Conservation (phyloP, 2,329 filamentous ascomycete species). For the Conoideocrella luteorostrata region DNA sequence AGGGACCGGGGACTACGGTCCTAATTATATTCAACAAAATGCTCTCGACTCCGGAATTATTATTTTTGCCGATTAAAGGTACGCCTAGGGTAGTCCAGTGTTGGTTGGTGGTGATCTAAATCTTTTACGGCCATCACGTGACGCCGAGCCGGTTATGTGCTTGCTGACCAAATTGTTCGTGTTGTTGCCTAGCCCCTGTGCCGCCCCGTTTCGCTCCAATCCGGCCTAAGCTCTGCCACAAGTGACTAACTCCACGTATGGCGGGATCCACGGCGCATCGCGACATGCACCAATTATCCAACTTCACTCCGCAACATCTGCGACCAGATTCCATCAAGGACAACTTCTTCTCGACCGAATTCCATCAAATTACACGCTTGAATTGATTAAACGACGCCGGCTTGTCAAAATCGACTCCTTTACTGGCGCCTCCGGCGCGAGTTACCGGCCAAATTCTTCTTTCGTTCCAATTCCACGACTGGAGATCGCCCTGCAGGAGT, state of each 20-base stretch:
- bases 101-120: too few relatives aligned
- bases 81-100: too few relatives aligned
- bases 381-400: conserved; percentile 9
- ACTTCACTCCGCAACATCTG: conserved; percentile 14
- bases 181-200: neutral
- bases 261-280: conserved; percentile 6
- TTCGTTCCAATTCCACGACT: neutral
- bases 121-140: too few relatives aligned
- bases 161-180: conserved; percentile 1
- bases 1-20: too few relatives aligned
- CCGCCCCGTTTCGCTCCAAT: neutral
- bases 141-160: neutral
- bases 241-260: conserved; percentile 1
- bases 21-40: too few relatives aligned
- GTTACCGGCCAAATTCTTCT: neutral
- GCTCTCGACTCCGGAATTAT: too few relatives aligned
- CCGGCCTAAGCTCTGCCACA: neutral
- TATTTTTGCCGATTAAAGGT: too few relatives aligned
- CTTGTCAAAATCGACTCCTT: conserved; percentile 12
- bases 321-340: conserved; percentile 10
- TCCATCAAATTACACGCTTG: conserved; percentile 25
- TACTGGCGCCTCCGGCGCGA: conserved; percentile 6
- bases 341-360: conserved; percentile 8
- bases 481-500: neutral
- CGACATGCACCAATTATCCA: conserved; percentile 10